phyloP scores from a whole-genome alignment of 2,329 filamentous ascomycete genomes.

The Apiospora phragmitis region DNA sequence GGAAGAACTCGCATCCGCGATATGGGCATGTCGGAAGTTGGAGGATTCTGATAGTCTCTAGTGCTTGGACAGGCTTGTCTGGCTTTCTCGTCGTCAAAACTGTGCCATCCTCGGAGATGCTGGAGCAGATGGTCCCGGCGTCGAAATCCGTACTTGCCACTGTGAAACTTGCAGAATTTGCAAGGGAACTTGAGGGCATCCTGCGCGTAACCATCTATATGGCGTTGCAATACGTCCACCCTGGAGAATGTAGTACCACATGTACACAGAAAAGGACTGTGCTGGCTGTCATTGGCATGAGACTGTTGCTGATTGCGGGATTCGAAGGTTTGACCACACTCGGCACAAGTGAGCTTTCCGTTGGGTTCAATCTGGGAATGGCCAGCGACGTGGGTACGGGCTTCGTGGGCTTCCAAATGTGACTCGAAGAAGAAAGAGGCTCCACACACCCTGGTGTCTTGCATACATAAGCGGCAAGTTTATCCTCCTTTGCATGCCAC shows the following conservation, averaged over 20 bases:
- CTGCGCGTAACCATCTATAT: constrained; percentile 22
- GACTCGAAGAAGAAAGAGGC: background rate
- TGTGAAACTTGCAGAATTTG: constrained; percentile 31
- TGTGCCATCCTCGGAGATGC: constrained; percentile 38
- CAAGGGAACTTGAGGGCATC: constrained; percentile 28
- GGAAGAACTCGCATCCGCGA: background rate
- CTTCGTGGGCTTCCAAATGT: background rate
- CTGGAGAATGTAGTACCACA: constrained; percentile 30
- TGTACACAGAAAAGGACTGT: constrained; percentile 20
- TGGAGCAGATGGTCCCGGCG: constrained; percentile 39
- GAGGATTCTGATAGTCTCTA: background rate
- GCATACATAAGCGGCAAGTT: background rate
- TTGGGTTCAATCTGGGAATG: background rate
- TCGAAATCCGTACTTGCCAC: constrained; percentile 34
- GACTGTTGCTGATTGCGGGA: background rate
- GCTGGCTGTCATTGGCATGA: constrained; percentile 17
- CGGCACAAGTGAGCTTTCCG: background rate
- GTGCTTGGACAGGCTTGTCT: constrained; percentile 12
- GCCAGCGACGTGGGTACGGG: background rate
- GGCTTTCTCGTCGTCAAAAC: constrained; percentile 25
- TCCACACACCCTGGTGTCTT: background rate
- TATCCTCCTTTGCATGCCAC: background rate
- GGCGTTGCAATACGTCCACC: constrained; percentile 27
- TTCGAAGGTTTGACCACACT: background rate
- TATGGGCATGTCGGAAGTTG: background rate